Evolutionary conservation across 345 rosid species (phyloP), one percentile per base, ranked within the genome.

Genomic region (Triadica sebifera): DNA sequence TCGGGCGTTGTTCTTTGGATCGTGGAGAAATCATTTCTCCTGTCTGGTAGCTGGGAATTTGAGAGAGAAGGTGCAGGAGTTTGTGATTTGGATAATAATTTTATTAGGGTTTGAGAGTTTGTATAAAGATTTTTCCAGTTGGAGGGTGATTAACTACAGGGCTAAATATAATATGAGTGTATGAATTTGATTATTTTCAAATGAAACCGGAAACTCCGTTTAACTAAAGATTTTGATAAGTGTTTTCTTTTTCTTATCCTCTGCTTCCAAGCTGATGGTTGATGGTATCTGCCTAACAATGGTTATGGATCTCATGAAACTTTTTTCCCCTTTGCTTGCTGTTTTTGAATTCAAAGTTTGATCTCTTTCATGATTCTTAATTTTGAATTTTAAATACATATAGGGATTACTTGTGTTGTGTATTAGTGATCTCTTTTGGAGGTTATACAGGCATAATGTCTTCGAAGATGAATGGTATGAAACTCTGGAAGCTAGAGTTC

Each of bases 11-110:
- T 67, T 59, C 8, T 11, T 20, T 62, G 69, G 71, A 45, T 65
- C 62, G 19, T 46, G 47, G 46, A 47, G 64, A 51, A 51, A 64
- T 46, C 78, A 62, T 53, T 65, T 5, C 3, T 19, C 24, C 56
- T 73, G 74, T 69, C 70, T 76, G 74, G 80, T 70, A 81, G 79
- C 65, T 52, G 50, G 61, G 74, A 69, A 83, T 75, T 34, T 74
- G 50, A n/a, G n/a, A n/a, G n/a, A n/a, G n/a, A n/a, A n/a, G n/a
- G n/a, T n/a, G n/a, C n/a, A 29, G 34, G 34, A 29, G 34, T 29
- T 29, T 29, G 34, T 29, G 34, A 29, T 29, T 2, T n/a, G n/a
- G n/a, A n/a, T n/a, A n/a, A n/a, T n/a, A n/a, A n/a, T n/a, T n/a
- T n/a, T n/a, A n/a, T 29, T 29, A 29, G 34, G 34, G 34, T 29